Evolutionary conservation across 345 rosid species (phyloP).

Genomic region (Eucalyptus victrix): DNA sequence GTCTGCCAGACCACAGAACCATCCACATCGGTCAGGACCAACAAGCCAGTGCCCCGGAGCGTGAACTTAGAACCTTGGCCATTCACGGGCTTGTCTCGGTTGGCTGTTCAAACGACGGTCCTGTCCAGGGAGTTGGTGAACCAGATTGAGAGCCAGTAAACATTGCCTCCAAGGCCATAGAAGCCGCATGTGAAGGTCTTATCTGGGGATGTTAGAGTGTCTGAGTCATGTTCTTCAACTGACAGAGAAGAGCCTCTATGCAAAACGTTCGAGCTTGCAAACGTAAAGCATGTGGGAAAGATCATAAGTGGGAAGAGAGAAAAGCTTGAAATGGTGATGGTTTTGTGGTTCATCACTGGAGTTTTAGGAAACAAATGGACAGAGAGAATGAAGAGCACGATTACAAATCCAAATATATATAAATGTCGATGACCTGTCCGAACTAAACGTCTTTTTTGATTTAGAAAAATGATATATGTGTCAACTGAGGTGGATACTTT

Average conservation of each 20-base stretch:
- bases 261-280: not conserved
- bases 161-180: constrained; percentile 17
- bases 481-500: not conserved
- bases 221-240: constrained; percentile 1
- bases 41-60: constrained; percentile 5
- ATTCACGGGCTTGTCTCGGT: constrained; percentile 21
- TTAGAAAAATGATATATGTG: not conserved
- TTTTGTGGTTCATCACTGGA: not conserved
- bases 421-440: not conserved
- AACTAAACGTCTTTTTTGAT: not conserved
- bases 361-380: not conserved
- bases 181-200: constrained; percentile 32
- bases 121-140: constrained; percentile 11
- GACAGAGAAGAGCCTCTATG: constrained; percentile 10
- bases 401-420: not conserved
- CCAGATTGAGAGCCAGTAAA: constrained; percentile 35
- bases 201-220: constrained; percentile 9
- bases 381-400: not conserved
- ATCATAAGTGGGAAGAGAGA: not conserved
- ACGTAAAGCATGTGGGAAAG: not conserved
- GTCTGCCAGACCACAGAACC: constrained; percentile 16
- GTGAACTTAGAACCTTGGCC: constrained; percentile 21
- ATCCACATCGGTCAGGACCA: constrained; percentile 23
- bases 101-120: constrained; percentile 35
- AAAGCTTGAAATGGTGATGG: not conserved